A percentile compares a stretch with the other conserved stretches of the same genome.
These are phyloP conservation scores for Penicillium atrosanguineum DNA, from an alignment of 495 filamentous ascomycete genomes.

Conservation along the genomic window DNA sequence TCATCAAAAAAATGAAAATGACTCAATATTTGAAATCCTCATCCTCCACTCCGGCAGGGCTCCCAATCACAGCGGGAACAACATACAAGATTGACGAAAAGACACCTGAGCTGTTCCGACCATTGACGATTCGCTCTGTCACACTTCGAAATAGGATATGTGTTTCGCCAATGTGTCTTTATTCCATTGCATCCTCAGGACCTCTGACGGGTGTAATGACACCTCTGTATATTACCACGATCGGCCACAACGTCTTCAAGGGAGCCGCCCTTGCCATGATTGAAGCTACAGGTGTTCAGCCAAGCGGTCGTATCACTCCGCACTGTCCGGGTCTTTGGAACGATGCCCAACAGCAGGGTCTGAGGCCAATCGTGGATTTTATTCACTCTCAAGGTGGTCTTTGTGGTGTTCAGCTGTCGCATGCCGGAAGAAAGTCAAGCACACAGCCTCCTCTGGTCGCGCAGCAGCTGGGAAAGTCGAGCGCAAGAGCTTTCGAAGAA, in stretches of 20 bases:
- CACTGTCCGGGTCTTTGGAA: conserved; percentile 61
- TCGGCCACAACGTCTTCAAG: conserved; percentile 22
- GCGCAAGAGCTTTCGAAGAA: conserved; percentile 34
- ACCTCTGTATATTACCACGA: background rate
- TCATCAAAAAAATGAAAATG: no score
- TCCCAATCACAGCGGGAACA: no score
- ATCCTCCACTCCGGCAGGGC: no score
- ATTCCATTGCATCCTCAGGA: conserved; percentile 17
- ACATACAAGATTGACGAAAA: no score
- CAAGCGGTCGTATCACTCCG: conserved; percentile 63
- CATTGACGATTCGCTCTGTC: background rate
- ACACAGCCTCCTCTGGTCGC: no score
- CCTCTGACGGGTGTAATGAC: background rate
- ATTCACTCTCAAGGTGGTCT: conserved; percentile 39
- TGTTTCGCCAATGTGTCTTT: conserved; percentile 48
- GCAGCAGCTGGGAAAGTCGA: background rate
- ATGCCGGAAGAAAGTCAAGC: conserved; percentile 59
- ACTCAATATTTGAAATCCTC: no score
- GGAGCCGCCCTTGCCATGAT: conserved; percentile 58
- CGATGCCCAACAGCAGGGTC: conserved; percentile 55
- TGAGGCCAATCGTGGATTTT: conserved; percentile 57
- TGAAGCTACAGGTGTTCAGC: conserved; percentile 61
- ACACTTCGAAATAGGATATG: background rate
- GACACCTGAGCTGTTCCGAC: background rate
- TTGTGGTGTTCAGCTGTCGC: conserved; percentile 54